Evolutionary conservation across 2,329 filamentous ascomycete species (phyloP), one percentile per base, ranked within the genome.

Genomic region (Proliferodiscus dingleyae): DNA sequence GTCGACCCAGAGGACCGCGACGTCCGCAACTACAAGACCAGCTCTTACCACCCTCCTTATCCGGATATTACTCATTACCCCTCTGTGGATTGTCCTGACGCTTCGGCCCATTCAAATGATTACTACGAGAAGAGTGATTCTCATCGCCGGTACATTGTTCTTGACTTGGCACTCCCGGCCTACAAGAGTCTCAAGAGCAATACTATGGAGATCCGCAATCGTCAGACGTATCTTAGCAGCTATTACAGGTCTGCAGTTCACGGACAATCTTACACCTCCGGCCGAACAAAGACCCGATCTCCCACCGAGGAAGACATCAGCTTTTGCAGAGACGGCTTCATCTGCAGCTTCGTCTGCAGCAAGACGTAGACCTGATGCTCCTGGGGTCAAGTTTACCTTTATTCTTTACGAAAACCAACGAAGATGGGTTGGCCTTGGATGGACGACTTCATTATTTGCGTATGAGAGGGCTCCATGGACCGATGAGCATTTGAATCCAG

Each of bases 381-480:
- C 89, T 0, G 89, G 90, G 1, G 87, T 98, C 11, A 87, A 89
- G 36, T 98, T 98, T 61, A 98, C 93, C 0, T 98, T 98, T 53
- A 90, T 93, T 38, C 75, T 98, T 2, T 97, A 90, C 61, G 93
- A 98, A 65, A 98, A 98, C 58, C 93, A 98, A 66, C 80, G 93
- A 33, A 80, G 93, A 42, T 98, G 93, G 93, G 71, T 98, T 3
- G 91, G 90, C 1, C 77, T 98, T 10, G 93, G 93, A 0, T 98
- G 93, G 90, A 97, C 93, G 0, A 85, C 85, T 2, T 94, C 84
- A 30, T 72, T 98, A 50, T 89, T 98, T 54, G 83, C 89, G 0
- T 94, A 96, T 60, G 93, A 98, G 64, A 78, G 93, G 33, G 78
- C 85, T 1, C 77, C 90, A 0, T 98, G 93, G 91, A 96, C 93